Percentiles rank a stretch among this genome's conserved stretches.
These are phyloP conservation scores for barley (Hordeum vulgare) DNA, from an alignment of 176 grass and related monocot species.

Conservation along the genomic window MorexV3_pseudomolecules_assembly NC_058521.1:596688436-596688935, in stretches of 20 bases:
- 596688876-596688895: too few species aligned
- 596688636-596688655: too few species aligned
- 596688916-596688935: too few species aligned
- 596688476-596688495: conserved; percentile 55
- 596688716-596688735: neutral
- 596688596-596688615: neutral
- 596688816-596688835: neutral
- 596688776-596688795: neutral
- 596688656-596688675: neutral
- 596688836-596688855: neutral
- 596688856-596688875: too few species aligned
- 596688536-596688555: conserved; percentile 60
- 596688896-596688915: too few species aligned
- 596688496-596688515: conserved; percentile 25
- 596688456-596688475: conserved; percentile 80
- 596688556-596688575: conserved; percentile 76
- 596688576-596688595: conserved; percentile 17
- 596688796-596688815: neutral
- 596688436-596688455: conserved; percentile 74
- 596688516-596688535: conserved; percentile 81
- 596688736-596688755: neutral
- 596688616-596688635: neutral
- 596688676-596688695: neutral
- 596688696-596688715: neutral
- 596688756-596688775: neutral